Evolutionary conservation across 306 rosid genomes (phyloP), one percentile per base, ranked within the genome.

Genomic region (Ceratonia siliqua): DNA sequence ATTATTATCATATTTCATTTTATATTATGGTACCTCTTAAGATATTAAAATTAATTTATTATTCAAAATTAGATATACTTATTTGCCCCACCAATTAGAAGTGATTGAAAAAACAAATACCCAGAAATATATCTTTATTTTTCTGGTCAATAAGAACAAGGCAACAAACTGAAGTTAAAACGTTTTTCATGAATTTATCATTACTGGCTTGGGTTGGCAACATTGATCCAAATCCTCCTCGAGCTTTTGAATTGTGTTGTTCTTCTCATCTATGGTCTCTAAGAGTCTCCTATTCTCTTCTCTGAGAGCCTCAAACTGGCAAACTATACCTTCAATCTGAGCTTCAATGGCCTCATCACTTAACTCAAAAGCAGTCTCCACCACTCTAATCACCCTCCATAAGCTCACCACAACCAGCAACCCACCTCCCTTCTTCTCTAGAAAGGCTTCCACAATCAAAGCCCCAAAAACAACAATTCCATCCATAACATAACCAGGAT

Each of bases 261-360:
- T 90, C 64, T 83, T 85, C 55, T 75, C 86, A 56, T 58, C 36
- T 53, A 73, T 63, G n/a, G 12, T 66, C 46, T 79, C 85, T 14
- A 41, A 30, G 48, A 88, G 84, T 61, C 81, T 84, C 68, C 49
- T 73, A 65, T 87, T 85, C 76, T 90, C 91, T 24, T 90, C 87
- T 57, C 41, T 73, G 24, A 85, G 55, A 36, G 58, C 66, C 76
- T 87, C 94, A 50, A 90, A 85, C 54, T 92, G 87, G 59, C 33
- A 72, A 30, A 90, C 70, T 12, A 90, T 80, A 20, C 68, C 78
- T 82, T 72, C 81, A 81, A 90, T 82, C 76, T 85, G 90, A 35
- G 84, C 90, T 78, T 90, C 92, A 83, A 90, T 90, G 63, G 90
- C 92, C 21, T 84, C 96, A 41, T 88, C 98, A 17, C 96, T 87